A percentile compares a stretch with the other conserved stretches of the same genome.
Evolutionary conservation across 2,329 filamentous ascomycete species (phyloP).

Genomic region (Curvularia eragrostidis): DNA sequence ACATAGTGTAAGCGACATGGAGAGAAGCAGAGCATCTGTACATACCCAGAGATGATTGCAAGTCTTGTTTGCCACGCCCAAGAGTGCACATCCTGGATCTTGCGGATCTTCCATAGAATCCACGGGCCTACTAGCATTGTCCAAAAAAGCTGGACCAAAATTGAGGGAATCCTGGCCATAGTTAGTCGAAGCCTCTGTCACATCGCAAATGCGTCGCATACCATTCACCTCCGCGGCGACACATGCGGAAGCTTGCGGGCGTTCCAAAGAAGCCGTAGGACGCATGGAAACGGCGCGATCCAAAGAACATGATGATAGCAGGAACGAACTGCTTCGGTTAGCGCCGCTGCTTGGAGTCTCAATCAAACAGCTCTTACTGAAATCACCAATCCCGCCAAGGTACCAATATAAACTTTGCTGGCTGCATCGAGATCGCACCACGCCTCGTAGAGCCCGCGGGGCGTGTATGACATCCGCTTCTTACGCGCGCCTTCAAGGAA

Average conservation of each 20-base stretch:
- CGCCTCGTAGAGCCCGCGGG: conserved; percentile 38
- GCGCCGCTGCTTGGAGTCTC: conserved; percentile 1
- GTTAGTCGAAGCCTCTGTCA: conserved; percentile 13
- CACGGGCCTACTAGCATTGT: conserved; percentile 46
- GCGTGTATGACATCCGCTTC: conserved; percentile 41
- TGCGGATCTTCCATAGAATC: conserved; percentile 49
- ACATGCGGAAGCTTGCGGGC: conserved; percentile 52
- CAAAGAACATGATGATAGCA: conserved; percentile 66
- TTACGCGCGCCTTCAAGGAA: conserved; percentile 46
- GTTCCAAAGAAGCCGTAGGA: conserved; percentile 63
- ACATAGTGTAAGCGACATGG: conserved; percentile 25
- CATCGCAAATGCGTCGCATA: conserved; percentile 34
- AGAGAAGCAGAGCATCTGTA: neutral
- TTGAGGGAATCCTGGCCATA: conserved; percentile 44
- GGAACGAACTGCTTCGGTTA: conserved; percentile 59
- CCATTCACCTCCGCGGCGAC: conserved; percentile 70
- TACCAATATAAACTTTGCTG: conserved; percentile 45
- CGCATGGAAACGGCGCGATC: conserved; percentile 69
- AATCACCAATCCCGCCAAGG: conserved; percentile 36
- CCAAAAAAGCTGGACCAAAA: conserved; percentile 49
- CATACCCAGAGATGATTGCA: conserved; percentile 47
- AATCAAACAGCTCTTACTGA: conserved; percentile 32
- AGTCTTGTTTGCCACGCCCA: conserved; percentile 51
- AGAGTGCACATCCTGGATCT: conserved; percentile 47
- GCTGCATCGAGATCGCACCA: conserved; percentile 43